These are phyloP conservation scores for Erysimum cheiri DNA, from an alignment of 441 rosid species.

Conservation along the genomic window DNA sequence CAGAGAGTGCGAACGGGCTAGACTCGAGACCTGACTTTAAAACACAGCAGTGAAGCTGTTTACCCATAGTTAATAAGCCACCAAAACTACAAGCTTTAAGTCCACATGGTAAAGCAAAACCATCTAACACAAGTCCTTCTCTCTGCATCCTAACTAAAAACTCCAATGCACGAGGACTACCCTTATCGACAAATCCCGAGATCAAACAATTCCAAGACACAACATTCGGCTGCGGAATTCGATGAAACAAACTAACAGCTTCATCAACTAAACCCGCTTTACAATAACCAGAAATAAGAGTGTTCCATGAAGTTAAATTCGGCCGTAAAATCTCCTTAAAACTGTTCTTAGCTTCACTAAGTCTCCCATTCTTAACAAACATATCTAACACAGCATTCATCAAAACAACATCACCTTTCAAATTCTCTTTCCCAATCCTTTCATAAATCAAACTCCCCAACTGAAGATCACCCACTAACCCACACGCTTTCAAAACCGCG, in stretches of 20 bases:
- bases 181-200: conserved; percentile 59
- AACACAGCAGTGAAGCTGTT: conserved; percentile 61
- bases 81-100: conserved; percentile 60
- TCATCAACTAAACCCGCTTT: conserved; percentile 57
- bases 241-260: conserved; percentile 56
- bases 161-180: conserved; percentile 55
- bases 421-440: conserved; percentile 44
- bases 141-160: conserved; percentile 61
- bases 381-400: conserved; percentile 70
- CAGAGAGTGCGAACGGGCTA: conserved; percentile 58
- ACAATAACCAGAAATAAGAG: conserved; percentile 64
- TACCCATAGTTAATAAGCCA: conserved; percentile 53
- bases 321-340: conserved; percentile 48
- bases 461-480: conserved; percentile 58
- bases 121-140: conserved; percentile 61
- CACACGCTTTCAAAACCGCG: conserved; percentile 63
- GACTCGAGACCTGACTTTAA: conserved; percentile 57
- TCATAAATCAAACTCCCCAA: conserved; percentile 59
- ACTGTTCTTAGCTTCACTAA: conserved; percentile 54
- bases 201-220: conserved; percentile 72
- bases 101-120: conserved; percentile 66
- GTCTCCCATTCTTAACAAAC: conserved; percentile 68
- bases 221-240: conserved; percentile 52
- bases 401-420: conserved; percentile 58
- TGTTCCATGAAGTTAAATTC: conserved; percentile 67